Base-by-base conservation (phyloP, 345 rosid species). In the rapeseed (Brassica napus) region DNA sequence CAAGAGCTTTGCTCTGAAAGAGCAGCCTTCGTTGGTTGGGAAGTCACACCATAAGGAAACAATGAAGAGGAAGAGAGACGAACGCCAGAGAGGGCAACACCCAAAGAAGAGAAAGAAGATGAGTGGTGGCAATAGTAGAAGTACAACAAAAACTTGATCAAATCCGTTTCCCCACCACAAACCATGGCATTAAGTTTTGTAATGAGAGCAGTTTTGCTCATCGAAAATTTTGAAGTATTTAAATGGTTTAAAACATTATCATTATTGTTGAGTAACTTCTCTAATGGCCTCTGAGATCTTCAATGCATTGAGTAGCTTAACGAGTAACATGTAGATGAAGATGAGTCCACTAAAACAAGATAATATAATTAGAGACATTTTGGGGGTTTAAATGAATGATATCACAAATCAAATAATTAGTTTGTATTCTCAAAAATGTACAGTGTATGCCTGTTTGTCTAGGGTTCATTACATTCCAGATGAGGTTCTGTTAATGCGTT, bases 31-130 rank as follows among this genome's bases (percentile, higher is more conserved):
- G 7, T 78, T 91, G 78, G 97, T 95, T 5, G 97, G 94, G 3
- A 86, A 83, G 49, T 79, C 96, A 32, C 92, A 90, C 72, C 93
- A 88, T 65, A 90, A 89, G 76, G 81, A 79, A 55, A 87, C 90
- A 79, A 93, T 93, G 91, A 93, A 95, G 90, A 87, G 98, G 86
- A 93, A 95, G 86, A 87, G 80, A 75, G 94, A 93, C 65, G 89
- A 89, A 73, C 87, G 81, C 77, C 86, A 83, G 67, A 82, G 71
- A 60, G 90, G 91, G 9, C 68, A 70, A 72, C 62, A 69, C 60
- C 10, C 62, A 1, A 87, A 82, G 81, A 89, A 72, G 86, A 81
- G 83, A 85, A 87, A 52, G 59, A 49, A 49, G 65, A 65, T 76
- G 77, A 71, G 7, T 74, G 71, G 75, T 1, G 71, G 76, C 57